Percentiles rank a stretch among this genome's conserved stretches.
phyloP scores from a whole-genome alignment of 2,329 filamentous ascomycete species.

The Capronia americana region DNA sequence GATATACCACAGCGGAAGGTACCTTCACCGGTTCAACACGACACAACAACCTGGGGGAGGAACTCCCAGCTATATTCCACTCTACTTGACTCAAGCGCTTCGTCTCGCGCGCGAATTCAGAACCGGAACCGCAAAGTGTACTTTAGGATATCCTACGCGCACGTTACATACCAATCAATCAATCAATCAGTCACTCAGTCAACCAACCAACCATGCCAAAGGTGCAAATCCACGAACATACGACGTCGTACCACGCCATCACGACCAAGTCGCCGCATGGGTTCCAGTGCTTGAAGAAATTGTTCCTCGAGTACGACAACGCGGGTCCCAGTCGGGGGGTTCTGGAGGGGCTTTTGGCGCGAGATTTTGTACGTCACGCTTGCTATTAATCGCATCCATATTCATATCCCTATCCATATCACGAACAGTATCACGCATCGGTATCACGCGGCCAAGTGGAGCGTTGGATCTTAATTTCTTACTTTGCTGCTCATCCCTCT shows the following conservation, averaged over 20 bases:
- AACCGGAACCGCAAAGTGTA: not conserved
- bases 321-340: constrained; percentile 11
- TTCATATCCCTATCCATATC: too few relatives aligned
- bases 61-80: too few relatives aligned
- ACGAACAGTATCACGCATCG: not conserved
- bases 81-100: too few relatives aligned
- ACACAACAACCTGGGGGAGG: too few relatives aligned
- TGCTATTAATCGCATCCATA: not conserved
- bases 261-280: constrained; percentile 30
- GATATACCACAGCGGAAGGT: too few relatives aligned
- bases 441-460: not conserved
- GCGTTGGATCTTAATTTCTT: not conserved
- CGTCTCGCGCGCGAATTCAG: not conserved
- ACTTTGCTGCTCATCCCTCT: not conserved
- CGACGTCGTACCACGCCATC: constrained; percentile 26
- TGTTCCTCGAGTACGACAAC: constrained; percentile 29
- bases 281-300: constrained; percentile 27
- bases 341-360: constrained; percentile 21
- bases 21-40: too few relatives aligned
- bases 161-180: not conserved
- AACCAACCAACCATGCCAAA: constrained; percentile 22
- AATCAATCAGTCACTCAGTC: not conserved
- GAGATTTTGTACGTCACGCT: constrained; percentile 13
- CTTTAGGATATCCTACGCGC: too few relatives aligned
- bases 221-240: constrained; percentile 28